phyloP scores from a whole-genome alignment of 176 grass and related monocot species.

The Urochloa ruziziensis region DNA sequence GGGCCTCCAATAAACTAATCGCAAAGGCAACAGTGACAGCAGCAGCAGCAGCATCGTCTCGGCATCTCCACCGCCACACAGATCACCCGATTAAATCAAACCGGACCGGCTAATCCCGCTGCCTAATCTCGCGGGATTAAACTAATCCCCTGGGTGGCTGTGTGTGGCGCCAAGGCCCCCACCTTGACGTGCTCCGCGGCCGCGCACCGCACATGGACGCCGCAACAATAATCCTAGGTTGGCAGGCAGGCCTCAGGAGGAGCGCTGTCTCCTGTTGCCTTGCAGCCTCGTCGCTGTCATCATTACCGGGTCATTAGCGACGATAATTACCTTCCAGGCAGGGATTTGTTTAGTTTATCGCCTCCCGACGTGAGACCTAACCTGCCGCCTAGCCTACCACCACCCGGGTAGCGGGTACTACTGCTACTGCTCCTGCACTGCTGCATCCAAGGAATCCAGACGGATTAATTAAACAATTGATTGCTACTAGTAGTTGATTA shows the following conservation, averaged over 20 bases:
- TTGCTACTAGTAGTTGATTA: not conserved
- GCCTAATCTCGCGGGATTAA: not conserved
- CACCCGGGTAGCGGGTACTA: too few species aligned
- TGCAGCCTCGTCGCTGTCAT: not conserved
- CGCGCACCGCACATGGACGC: not conserved
- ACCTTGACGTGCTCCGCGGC: not conserved
- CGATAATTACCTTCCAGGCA: not conserved
- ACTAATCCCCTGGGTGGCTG: constrained; percentile 11
- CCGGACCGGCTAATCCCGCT: not conserved
- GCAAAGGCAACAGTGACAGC: not conserved
- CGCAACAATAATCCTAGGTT: not conserved
- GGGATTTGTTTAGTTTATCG: constrained; percentile 17
- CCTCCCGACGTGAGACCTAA: constrained; percentile 31
- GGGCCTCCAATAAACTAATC: constrained; percentile 1
- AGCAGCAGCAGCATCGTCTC: not conserved
- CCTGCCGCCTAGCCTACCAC: not conserved
- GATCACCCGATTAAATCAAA: not conserved
- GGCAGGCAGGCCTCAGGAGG: not conserved
- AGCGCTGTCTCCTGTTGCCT: constrained; percentile 24
- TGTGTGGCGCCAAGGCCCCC: not conserved
- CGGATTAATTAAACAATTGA: not conserved
- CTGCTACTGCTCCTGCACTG: constrained; percentile 5
- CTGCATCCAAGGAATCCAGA: constrained; percentile 43
- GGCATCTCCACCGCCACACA: not conserved
- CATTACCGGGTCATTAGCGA: constrained; percentile 17